phyloP scores from a whole-genome alignment of 306 rosid species.

The Trifolium repens region DNA sequence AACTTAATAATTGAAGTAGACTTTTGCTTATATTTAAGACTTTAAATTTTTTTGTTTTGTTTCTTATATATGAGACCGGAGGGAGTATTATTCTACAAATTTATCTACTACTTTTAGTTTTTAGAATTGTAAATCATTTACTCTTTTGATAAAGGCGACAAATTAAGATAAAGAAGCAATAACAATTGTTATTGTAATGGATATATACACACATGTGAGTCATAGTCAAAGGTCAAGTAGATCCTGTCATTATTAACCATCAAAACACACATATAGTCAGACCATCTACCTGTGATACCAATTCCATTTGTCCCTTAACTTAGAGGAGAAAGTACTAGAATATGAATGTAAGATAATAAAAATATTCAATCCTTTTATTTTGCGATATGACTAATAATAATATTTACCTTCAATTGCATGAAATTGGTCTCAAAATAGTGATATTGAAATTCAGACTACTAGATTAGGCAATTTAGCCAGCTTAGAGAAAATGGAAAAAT shows the following conservation, averaged over 20 bases:
- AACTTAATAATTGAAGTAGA: no score
- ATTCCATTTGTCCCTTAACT: slow-evolving; percentile 50
- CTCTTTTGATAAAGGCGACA: slow-evolving; percentile 27
- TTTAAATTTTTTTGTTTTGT: no score
- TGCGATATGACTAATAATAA: slow-evolving; percentile 27
- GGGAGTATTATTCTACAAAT: no score
- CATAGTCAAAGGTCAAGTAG: slow-evolving; percentile 59
- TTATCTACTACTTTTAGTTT: no score
- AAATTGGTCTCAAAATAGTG: slow-evolving; percentile 35
- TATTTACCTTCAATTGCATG: slow-evolving; percentile 34
- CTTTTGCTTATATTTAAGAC: no score
- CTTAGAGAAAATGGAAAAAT: slow-evolving; percentile 19
- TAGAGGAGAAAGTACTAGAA: slow-evolving; percentile 54
- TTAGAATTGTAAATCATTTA: no score
- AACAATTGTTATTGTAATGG: slow-evolving; percentile 39
- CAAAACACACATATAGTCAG: slow-evolving; percentile 47
- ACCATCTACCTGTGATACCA: slow-evolving; percentile 50
- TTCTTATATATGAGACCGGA: no score
- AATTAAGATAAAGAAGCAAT: not conserved
- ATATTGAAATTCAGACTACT: slow-evolving; percentile 41
- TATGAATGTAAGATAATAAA: not conserved
- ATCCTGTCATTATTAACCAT: slow-evolving; percentile 47
- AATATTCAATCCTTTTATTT: slow-evolving; percentile 35
- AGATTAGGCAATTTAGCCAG: slow-evolving; percentile 40
- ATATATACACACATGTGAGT: slow-evolving; percentile 23